phyloP scores from a whole-genome alignment of 2,329 filamentous ascomycete species.

The Colletotrichum zoysiae region DNA sequence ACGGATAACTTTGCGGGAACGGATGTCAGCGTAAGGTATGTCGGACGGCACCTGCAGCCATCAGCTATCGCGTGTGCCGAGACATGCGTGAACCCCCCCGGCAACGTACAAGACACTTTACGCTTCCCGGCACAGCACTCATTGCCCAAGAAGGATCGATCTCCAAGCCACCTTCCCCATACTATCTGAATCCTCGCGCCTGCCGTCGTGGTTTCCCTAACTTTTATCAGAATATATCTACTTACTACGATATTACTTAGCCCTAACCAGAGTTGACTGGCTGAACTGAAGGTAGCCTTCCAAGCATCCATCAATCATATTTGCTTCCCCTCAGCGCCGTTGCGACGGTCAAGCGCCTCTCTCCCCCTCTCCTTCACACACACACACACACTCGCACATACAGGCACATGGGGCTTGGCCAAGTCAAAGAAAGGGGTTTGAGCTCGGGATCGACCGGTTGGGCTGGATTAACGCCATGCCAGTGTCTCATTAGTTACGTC shows the following conservation, averaged over 20 bases:
- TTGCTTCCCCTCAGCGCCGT: not conserved
- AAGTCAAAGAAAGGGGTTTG: not conserved
- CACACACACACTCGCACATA: not conserved
- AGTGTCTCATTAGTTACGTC: conserved; percentile 25
- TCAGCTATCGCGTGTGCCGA: not conserved
- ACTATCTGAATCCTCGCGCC: not conserved
- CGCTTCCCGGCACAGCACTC: not conserved
- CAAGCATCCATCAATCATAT: too few relatives aligned
- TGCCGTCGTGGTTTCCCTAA: not conserved
- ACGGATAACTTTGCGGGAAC: not conserved
- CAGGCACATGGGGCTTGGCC: not conserved
- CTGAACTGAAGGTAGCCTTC: not conserved
- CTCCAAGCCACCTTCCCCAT: not conserved
- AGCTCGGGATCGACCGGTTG: not conserved
- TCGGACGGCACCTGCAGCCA: conserved; percentile 1
- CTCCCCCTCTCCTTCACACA: not conserved
- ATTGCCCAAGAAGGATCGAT: not conserved
- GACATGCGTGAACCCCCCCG: not conserved
- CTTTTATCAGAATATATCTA: not conserved
- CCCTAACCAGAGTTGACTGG: not conserved
- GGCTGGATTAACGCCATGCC: not conserved
- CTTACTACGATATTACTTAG: not conserved
- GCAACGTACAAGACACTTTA: not conserved
- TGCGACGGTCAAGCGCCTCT: not conserved
- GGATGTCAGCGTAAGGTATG: not conserved